These are phyloP conservation scores for Rheum nobile DNA, from an alignment of 148 eudicot genomes.

Conservation along the genomic window DNA sequence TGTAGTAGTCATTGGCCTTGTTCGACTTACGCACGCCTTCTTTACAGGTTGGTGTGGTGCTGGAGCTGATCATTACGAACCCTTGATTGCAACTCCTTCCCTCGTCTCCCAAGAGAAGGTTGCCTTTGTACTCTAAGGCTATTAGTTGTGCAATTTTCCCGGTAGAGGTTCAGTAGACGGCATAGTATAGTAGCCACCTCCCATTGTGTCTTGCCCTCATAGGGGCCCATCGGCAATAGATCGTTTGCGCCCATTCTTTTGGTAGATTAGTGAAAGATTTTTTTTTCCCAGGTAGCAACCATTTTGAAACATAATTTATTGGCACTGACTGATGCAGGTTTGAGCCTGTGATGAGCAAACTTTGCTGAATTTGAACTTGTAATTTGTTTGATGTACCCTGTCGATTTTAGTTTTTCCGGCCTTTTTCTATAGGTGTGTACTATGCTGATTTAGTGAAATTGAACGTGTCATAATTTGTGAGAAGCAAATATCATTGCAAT, in stretches of 20 bases:
- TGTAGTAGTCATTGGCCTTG: not conserved
- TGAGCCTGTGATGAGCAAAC: slow-evolving; percentile 15
- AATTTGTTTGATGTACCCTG: not conserved
- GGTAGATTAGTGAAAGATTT: slow-evolving; percentile 1
- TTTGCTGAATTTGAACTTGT: slow-evolving; percentile 5
- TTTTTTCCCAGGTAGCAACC: not conserved
- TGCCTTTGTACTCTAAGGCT: slow-evolving; percentile 58
- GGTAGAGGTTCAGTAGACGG: slow-evolving; percentile 7
- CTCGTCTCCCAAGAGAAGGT: slow-evolving; percentile 60
- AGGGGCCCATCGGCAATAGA: not conserved
- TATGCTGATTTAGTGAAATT: not conserved
- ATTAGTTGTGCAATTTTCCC: not conserved
- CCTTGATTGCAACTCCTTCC: slow-evolving; percentile 57
- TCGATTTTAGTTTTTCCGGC: not conserved
- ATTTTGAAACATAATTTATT: not conserved
- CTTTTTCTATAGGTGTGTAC: not conserved
- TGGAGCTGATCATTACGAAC: slow-evolving; percentile 94
- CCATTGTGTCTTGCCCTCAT: slow-evolving; percentile 2
- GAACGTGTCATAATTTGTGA: not conserved
- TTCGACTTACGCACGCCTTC: not conserved
- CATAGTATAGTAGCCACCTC: slow-evolving; percentile 8
- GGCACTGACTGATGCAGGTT: slow-evolving; percentile 19
- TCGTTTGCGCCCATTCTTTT: slow-evolving; percentile 1
- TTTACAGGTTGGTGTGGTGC: slow-evolving; percentile 89
- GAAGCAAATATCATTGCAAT: not conserved